Conservation (phyloP, 495 filamentous ascomycete species). For the Aspergillus nanangensis region DNA sequence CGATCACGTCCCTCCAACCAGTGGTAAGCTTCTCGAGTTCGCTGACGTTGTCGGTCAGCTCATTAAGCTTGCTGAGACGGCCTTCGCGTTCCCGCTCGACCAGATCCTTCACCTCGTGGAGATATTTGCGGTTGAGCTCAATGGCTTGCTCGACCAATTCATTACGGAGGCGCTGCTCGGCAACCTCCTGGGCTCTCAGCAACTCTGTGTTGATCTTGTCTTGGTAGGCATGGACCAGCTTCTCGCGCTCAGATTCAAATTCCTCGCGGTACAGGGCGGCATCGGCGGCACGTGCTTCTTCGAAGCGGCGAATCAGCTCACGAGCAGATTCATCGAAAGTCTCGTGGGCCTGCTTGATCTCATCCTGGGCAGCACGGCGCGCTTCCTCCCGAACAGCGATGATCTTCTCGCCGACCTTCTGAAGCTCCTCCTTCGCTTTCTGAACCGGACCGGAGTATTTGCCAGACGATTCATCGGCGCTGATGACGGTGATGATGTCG, state of each 20-base stretch:
- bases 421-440: slow-evolving; percentile 81
- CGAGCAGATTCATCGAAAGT: slow-evolving; percentile 80
- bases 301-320: slow-evolving; percentile 66
- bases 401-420: slow-evolving; percentile 70
- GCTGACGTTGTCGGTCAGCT: slow-evolving; percentile 68
- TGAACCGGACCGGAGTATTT: slow-evolving; percentile 71
- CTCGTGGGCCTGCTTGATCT: slow-evolving; percentile 63
- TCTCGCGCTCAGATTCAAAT: slow-evolving; percentile 83
- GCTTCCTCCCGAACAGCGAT: slow-evolving; percentile 60
- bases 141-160: slow-evolving; percentile 88
- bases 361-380: slow-evolving; percentile 67
- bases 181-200: slow-evolving; percentile 65
- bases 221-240: slow-evolving; percentile 68
- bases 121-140: slow-evolving; percentile 76
- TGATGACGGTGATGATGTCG: slow-evolving; percentile 88
- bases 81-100: slow-evolving; percentile 88
- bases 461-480: slow-evolving; percentile 66
- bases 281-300: slow-evolving; percentile 66
- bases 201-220: slow-evolving; percentile 73
- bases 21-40: slow-evolving; percentile 82
- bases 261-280: slow-evolving; percentile 79
- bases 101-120: slow-evolving; percentile 67
- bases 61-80: slow-evolving; percentile 77
- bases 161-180: slow-evolving; percentile 77
- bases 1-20: slow-evolving; percentile 82